A percentile compares a stretch with the other conserved stretches of the same genome.
phyloP scores from a whole-genome alignment of 192 early-diverging fungal species.

The Umbelopsis vinacea region DNA sequence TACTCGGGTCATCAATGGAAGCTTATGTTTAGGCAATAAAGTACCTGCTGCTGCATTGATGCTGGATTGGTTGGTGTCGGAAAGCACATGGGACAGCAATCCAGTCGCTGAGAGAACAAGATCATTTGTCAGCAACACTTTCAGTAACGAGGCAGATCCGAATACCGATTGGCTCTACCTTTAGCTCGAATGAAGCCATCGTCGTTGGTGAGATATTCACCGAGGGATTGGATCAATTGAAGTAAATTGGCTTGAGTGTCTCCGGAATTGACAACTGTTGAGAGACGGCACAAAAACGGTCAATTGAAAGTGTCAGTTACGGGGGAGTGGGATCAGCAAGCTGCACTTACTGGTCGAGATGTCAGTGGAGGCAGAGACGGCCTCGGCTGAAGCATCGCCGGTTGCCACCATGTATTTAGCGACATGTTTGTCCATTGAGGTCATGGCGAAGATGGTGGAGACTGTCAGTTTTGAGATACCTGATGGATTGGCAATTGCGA shows the following conservation, averaged over 20 bases:
- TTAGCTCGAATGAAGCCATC: slow-evolving; percentile 87
- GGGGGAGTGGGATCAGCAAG: too few relatives aligned
- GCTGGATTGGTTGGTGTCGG: slow-evolving; percentile 47
- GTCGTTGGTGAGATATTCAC: slow-evolving; percentile 74
- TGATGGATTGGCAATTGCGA: not conserved
- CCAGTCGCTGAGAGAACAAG: slow-evolving; percentile 53
- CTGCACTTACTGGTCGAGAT: slow-evolving; percentile 12
- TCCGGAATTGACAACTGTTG: slow-evolving; percentile 35
- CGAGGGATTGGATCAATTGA: slow-evolving; percentile 79
- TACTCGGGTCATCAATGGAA: not conserved
- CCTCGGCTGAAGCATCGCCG: slow-evolving; percentile 24
- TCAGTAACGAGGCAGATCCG: not conserved
- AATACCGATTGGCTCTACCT: slow-evolving; percentile 50
- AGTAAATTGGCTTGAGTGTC: slow-evolving; percentile 66
- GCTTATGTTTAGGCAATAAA: not conserved
- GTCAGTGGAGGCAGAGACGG: slow-evolving; percentile 9
- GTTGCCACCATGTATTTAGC: slow-evolving; percentile 35
- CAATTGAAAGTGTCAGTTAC: not conserved
- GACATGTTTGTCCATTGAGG: slow-evolving; percentile 30
- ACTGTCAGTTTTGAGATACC: not conserved
- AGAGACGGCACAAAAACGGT: not conserved
- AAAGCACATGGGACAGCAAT: slow-evolving; percentile 66
- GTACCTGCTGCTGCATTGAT: slow-evolving; percentile 60
- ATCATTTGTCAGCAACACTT: slow-evolving; percentile 3
- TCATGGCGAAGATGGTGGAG: slow-evolving; percentile 1